These are phyloP conservation scores for Babesia caballi DNA, from an alignment of 169 alveolate genomes.

Conservation along the genomic window DNA sequence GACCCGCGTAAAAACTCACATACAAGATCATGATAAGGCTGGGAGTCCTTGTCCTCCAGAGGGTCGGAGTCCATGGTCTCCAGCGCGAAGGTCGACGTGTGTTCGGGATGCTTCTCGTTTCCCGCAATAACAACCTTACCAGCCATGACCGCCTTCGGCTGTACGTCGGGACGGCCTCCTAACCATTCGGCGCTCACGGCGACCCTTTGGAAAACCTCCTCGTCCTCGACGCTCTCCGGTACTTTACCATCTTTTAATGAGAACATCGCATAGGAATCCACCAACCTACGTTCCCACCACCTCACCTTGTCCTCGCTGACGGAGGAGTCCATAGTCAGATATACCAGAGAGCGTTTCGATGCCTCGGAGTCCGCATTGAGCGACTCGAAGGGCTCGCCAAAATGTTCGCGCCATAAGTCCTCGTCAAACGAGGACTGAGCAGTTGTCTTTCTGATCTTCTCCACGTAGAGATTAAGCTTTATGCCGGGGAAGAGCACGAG, in stretches of 20 bases:
- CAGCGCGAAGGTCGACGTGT: constrained; percentile 4
- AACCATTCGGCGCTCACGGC: constrained; percentile 2
- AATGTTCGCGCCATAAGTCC: constrained; percentile 64
- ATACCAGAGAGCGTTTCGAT: constrained; percentile 40
- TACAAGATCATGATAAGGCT: constrained; percentile 10
- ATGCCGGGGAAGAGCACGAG: constrained; percentile 58
- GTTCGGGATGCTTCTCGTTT: background rate
- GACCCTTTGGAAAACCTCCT: constrained; percentile 8
- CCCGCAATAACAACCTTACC: constrained; percentile 10
- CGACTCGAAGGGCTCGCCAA: constrained; percentile 23
- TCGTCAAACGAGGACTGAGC: constrained; percentile 49
- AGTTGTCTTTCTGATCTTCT: constrained; percentile 51
- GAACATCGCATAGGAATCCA: constrained; percentile 21
- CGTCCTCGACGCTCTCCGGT: background rate
- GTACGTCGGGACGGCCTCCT: constrained; percentile 8
- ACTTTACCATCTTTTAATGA: background rate
- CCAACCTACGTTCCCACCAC: constrained; percentile 65
- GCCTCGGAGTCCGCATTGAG: background rate
- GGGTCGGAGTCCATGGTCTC: background rate
- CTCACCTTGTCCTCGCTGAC: constrained; percentile 65
- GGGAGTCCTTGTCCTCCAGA: background rate
- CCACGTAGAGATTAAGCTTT: constrained; percentile 55
- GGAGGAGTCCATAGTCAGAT: constrained; percentile 66
- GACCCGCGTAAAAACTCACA: constrained; percentile 33
- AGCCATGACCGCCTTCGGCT: background rate